Base-by-base conservation (phyloP, 2,329 filamentous ascomycete genomes). In the Stenocarpella maydis region DNA sequence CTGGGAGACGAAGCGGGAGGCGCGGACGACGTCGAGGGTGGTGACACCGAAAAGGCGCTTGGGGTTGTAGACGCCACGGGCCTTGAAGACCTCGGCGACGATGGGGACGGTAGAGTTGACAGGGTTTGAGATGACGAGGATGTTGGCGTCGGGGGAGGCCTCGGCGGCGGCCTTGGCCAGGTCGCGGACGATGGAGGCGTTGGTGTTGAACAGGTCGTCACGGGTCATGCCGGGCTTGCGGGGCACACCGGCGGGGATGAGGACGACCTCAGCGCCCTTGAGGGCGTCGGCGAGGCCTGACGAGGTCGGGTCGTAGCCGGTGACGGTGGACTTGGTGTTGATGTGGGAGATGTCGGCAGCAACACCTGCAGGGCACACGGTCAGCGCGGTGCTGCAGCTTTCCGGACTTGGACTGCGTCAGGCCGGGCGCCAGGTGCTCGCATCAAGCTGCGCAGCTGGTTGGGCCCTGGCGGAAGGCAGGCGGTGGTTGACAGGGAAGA, bases 151-250 rank as follows among this genome's bases (percentile, higher is more conserved):
- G 78, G 96, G 96, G 80, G 91, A 89, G 76, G 93, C 89, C 79
- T 97, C 90, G 79, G 96, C 96, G 80, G 90, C 91, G 78, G 94
- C 95, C 90, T 97, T 97, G 86, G 95, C 95, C 75, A 99, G 91
- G 85, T 98, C 96, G 80, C 95, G 95, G 82, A 99, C 96, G 83
- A 99, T 99, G 82, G 94, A 97, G 83, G 96, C 96, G 85, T 99
- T 99, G 89, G 95, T 99, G 91, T 98, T 98, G 94, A 99, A 99
- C 74, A 99, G 92, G 82, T 99, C 95, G 85, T 99, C 96, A 88
- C 96, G 95, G 86, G 93, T 97, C 96, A 99, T 99, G 85, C 96
- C 96, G 82, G 96, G 96, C 90, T 98, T 98, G 86, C 96, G 94
- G 80, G 96, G 96, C 75, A 99, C 95, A 88, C 96, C 96, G 79